Conservation (phyloP, 441 rosid genomes). For the Erodium trifolium region DNA sequence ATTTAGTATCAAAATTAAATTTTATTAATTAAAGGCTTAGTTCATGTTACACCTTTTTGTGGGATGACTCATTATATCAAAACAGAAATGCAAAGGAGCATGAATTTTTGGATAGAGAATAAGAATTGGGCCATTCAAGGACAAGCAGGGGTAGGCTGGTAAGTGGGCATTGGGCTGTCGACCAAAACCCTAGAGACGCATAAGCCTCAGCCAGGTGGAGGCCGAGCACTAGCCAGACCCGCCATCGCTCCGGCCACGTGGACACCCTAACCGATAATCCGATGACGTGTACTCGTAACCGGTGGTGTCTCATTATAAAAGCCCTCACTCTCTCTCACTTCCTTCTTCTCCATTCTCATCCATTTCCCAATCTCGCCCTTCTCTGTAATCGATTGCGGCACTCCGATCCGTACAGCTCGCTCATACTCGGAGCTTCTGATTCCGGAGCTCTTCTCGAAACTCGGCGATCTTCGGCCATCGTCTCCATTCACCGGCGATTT, state of each 20-base stretch:
- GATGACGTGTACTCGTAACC: conserved; percentile 32
- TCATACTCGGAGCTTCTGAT: background rate
- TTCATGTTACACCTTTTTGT: too few species aligned
- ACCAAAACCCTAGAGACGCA: conserved; percentile 1
- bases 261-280: conserved; percentile 8
- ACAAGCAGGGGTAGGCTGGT: background rate
- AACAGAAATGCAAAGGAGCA: background rate
- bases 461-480: background rate
- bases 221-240: background rate
- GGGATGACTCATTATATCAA: too few species aligned
- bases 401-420: background rate
- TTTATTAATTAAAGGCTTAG: too few species aligned
- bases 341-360: conserved; percentile 31
- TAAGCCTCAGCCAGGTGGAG: background rate
- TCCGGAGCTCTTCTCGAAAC: background rate
- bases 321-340: background rate
- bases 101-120: background rate
- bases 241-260: conserved; percentile 32
- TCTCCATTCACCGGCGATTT: background rate
- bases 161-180: background rate
- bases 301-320: conserved; percentile 54
- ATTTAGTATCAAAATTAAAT: too few species aligned
- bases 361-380: conserved; percentile 20
- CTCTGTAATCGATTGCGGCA: conserved; percentile 21
- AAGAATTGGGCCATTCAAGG: background rate